Evolutionary conservation across 495 filamentous ascomycete species (phyloP), one percentile per base, ranked within the genome.

Genomic region (Ramalina peruviana): DNA sequence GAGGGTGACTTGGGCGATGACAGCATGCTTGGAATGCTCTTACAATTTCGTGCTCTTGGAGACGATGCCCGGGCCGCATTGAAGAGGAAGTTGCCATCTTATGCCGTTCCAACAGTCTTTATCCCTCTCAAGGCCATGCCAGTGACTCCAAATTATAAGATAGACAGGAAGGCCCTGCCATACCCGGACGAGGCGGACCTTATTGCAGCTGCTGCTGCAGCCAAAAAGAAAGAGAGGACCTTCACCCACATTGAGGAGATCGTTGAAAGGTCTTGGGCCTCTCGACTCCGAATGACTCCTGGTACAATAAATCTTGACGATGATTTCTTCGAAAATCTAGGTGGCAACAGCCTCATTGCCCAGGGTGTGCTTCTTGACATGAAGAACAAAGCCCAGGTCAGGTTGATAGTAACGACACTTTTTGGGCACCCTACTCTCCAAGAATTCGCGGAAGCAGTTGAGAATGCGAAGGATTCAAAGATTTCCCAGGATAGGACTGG

Each of bases 121-220:
- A 85, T 98, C 26, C 79, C 85, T 2, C 76, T 98, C 20, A 73
- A 75, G 45, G 81, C 81, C 38, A 75, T 96, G 47, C 90, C 90
- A 0, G 70, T 97, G 25, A 96, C 94, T 65, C 90, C 90, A 13
- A 55, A 55, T 20, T 48, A 48, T 6, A 55, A 55, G 21, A 80
- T 94, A 41, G 92, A 98, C 61, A 87, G 83, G 65, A 87, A 87
- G 6, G 83, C 81, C 1, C 72, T 98, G 39, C 92, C 92, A 0
- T 96, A 94, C 76, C 92, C 92, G 0, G 85, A 90, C 62, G 80
- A 79, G 11, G 74, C 74, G 3, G 79, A 87, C 52, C 62, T 76
- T 11, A 59, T 65, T 7, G 70, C 73, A 20, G 74, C 67, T 4
- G 63, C 67, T 4, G 53, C 65, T 4, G 67, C 61, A 23, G 68